Percentiles rank a stretch among this genome's conserved stretches.
Conservation (phyloP, 805 yeast species). For the Wickerhamomyces bisporus region DNA sequence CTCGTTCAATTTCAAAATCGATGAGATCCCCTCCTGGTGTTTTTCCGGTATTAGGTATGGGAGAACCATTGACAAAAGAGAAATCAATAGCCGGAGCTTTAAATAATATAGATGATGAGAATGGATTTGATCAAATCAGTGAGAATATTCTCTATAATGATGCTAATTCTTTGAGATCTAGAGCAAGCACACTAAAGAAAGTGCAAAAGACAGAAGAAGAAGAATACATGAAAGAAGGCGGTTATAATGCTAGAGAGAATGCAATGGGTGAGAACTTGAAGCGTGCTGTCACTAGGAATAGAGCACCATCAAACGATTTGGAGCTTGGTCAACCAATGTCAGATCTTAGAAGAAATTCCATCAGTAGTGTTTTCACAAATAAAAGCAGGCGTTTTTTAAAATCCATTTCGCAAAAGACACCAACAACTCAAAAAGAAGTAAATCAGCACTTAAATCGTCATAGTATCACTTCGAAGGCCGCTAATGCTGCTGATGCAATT, state of each 20-base stretch:
- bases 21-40: conserved; percentile 67
- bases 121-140: conserved; percentile 1
- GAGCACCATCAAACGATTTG: conserved; percentile 1
- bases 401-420: conserved; percentile 14
- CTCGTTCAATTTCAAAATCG: not conserved
- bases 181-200: conserved; percentile 8
- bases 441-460: conserved; percentile 29
- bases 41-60: conserved; percentile 79
- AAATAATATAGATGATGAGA: conserved; percentile 4
- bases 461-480: conserved; percentile 37
- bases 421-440: conserved; percentile 26
- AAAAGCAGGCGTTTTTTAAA: conserved; percentile 15
- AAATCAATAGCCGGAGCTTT: conserved; percentile 47
- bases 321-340: conserved; percentile 2
- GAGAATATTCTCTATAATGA: conserved; percentile 5
- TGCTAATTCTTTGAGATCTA: conserved; percentile 9
- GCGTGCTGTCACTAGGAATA: conserved; percentile 23
- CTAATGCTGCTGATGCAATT: conserved; percentile 37
- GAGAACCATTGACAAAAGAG: conserved; percentile 53
- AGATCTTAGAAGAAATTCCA: not conserved
- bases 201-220: conserved; percentile 24
- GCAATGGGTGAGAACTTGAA: conserved; percentile 30
- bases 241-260: conserved; percentile 29
- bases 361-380: conserved; percentile 3
- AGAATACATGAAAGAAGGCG: conserved; percentile 21